A percentile compares a stretch with the other conserved stretches of the same genome.
These are phyloP conservation scores for Penstemon davidsonii DNA, from an alignment of 257 asterid species.

Conservation along the genomic window DNA sequence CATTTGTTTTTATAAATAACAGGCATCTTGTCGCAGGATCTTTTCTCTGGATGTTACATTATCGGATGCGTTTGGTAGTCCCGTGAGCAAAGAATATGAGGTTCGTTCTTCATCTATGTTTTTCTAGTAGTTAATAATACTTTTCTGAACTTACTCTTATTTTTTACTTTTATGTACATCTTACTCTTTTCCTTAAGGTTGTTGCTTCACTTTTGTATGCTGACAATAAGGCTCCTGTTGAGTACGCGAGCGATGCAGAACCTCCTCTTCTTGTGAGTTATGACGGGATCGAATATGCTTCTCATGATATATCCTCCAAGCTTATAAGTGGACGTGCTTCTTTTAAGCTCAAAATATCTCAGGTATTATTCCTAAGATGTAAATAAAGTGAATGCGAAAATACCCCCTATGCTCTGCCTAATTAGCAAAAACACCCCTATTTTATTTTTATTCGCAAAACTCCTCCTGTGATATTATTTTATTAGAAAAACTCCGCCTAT, in stretches of 20 bases:
- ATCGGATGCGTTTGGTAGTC: slow-evolving; percentile 54
- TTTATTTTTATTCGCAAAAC: no score
- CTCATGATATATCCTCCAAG: slow-evolving; percentile 64
- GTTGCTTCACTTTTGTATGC: slow-evolving; percentile 78
- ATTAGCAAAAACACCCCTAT: no score
- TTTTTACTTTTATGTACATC: slow-evolving; percentile 13
- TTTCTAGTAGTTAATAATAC: not conserved
- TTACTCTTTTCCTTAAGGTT: slow-evolving; percentile 52
- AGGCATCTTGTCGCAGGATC: slow-evolving; percentile 91
- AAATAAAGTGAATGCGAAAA: no score
- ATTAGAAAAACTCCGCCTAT: no score
- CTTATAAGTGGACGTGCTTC: slow-evolving; percentile 70
- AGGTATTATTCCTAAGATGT: slow-evolving; percentile 37
- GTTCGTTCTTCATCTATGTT: slow-evolving; percentile 52
- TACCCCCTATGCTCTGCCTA: no score
- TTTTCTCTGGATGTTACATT: slow-evolving; percentile 74
- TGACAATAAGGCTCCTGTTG: slow-evolving; percentile 61
- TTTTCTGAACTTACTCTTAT: slow-evolving; percentile 6
- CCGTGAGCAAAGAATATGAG: slow-evolving; percentile 68
- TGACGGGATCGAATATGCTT: slow-evolving; percentile 70
- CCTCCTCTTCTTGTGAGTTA: slow-evolving; percentile 71
- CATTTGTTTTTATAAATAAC: slow-evolving; percentile 21
- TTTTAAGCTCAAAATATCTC: slow-evolving; percentile 86
- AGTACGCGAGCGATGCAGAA: slow-evolving; percentile 67
- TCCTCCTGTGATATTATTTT: no score